Base-by-base conservation (phyloP, 352 stramenopile genomes). In the Phytophthora crassamura region DNA sequence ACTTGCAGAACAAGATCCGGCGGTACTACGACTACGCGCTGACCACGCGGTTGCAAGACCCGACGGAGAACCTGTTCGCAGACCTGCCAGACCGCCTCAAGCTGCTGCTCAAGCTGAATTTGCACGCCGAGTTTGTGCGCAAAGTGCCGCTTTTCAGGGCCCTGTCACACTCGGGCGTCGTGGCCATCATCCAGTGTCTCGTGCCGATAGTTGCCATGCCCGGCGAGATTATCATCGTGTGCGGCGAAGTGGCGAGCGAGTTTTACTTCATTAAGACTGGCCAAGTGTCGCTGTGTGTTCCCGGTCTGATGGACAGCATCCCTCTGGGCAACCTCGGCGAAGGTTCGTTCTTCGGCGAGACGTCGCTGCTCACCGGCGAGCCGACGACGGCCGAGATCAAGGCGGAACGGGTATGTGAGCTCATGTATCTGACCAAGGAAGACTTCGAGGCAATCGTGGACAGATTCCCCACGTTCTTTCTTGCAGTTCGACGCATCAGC, bases 181-280 rank as follows among this genome's bases (percentile, higher is more conserved):
- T 94, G 39, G 78, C 83, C 11, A 87, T 94, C 36, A 71, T 94
- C 5, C 81, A 94, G 59, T 91, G 82, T 48, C 70, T 94, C 35
- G 69, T 77, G 15, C 72, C 67, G 9, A 67, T 89, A 34, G 82
- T 92, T 5, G 82, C 70, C 6, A 89, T 94, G 79, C 78, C 85
- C 1, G 64, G 82, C 15, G 83, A 94, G 34, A 57, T 92, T 3
- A 86, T 94, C 64, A 84, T 94, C 6, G 59, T 69, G 9, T 77
- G 79, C 35, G 83, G 74, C 22, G 85, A 94, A 62, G 47, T 82
- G 38, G 75, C 67, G 30, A 77, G 51, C 18, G 80, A 91, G 64
- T 91, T 93, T 49, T 93, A 91, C 57, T 90, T 93, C 33, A 91
- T 93, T 52, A 89, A 88, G 46, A 78, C 72, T 47, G 83, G 79